phyloP scores from a whole-genome alignment of 352 stramenopile species.

The Phytophthora foliorum region DNA sequence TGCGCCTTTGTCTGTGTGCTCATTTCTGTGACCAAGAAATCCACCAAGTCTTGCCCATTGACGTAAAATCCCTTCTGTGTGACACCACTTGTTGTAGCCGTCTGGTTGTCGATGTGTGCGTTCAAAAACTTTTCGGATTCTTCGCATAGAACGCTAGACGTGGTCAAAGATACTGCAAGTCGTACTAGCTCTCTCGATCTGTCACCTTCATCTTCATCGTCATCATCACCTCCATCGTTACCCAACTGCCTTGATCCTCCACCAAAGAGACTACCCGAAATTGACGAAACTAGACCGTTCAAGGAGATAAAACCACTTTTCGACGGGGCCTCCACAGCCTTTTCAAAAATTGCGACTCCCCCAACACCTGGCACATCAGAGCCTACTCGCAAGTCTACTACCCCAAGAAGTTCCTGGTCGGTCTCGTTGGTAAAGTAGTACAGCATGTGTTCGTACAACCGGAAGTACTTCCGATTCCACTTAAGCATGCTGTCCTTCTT shows the following conservation, averaged over 20 bases:
- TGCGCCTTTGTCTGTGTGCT: conserved; percentile 67
- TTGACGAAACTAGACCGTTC: conserved; percentile 86
- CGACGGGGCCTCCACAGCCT: conserved; percentile 58
- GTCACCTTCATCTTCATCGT: conserved; percentile 56
- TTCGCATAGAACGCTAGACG: conserved; percentile 70
- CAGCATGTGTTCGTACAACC: conserved; percentile 88
- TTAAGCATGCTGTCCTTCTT: conserved; percentile 92
- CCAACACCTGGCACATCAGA: conserved; percentile 77
- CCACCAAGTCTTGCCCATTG: conserved; percentile 77
- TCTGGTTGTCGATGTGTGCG: conserved; percentile 44
- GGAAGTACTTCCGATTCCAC: conserved; percentile 92
- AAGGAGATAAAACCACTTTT: conserved; percentile 80
- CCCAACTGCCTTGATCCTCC: conserved; percentile 59
- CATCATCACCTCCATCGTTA: conserved; percentile 51
- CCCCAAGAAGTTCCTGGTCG: conserved; percentile 85
- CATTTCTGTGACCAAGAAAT: conserved; percentile 77
- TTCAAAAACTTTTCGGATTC: conserved; percentile 72
- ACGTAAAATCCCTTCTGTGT: conserved; percentile 80
- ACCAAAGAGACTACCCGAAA: conserved; percentile 82
- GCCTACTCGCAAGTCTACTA: conserved; percentile 81
- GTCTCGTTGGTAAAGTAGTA: conserved; percentile 91
- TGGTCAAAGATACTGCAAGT: conserved; percentile 75
- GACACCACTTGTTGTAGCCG: conserved; percentile 41
- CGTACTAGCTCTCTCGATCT: conserved; percentile 65
- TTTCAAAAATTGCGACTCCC: conserved; percentile 88